Percentiles rank a stretch among this genome's conserved stretches.
These are phyloP conservation scores for Pseudocercospora fuligena DNA, from an alignment of 2,329 filamentous ascomycete genomes.

Conservation along the genomic window DNA sequence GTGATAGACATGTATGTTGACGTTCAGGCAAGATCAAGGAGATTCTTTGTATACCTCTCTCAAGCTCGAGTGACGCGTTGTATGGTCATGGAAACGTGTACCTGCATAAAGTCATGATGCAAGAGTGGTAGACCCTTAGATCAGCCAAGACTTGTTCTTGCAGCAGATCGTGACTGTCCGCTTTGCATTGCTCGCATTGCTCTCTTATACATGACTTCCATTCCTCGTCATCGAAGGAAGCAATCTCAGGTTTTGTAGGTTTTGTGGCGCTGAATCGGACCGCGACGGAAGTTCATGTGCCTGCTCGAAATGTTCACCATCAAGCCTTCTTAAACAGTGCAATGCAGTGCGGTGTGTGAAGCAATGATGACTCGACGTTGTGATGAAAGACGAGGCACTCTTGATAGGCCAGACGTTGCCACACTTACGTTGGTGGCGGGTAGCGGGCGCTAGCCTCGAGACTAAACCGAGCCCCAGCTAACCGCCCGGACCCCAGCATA, in stretches of 20 bases:
- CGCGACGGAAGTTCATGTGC: neutral
- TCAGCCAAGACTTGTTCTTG: neutral
- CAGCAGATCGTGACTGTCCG: neutral
- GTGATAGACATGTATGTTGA: neutral
- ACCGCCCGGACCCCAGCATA: too few relatives aligned
- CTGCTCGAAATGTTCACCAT: neutral
- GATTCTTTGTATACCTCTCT: neutral
- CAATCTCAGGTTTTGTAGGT: too few relatives aligned
- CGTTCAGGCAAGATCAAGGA: neutral
- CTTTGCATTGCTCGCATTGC: too few relatives aligned
- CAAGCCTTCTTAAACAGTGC: too few relatives aligned
- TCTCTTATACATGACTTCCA: neutral
- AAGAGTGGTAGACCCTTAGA: slow-evolving; percentile 3
- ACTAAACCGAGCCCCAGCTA: too few relatives aligned
- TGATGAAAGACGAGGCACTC: too few relatives aligned
- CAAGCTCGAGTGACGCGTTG: neutral
- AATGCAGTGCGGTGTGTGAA: too few relatives aligned
- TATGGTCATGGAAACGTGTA: slow-evolving; percentile 7
- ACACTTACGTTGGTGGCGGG: too few relatives aligned
- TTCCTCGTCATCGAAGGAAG: neutral
- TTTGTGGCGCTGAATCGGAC: neutral
- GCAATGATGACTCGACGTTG: too few relatives aligned
- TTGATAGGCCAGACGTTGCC: too few relatives aligned
- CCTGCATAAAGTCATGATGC: slow-evolving; percentile 20
- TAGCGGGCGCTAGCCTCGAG: too few relatives aligned